Conservation (phyloP, 768 basidiomycete species). For the Brasilioporus rufonigricans region DNA sequence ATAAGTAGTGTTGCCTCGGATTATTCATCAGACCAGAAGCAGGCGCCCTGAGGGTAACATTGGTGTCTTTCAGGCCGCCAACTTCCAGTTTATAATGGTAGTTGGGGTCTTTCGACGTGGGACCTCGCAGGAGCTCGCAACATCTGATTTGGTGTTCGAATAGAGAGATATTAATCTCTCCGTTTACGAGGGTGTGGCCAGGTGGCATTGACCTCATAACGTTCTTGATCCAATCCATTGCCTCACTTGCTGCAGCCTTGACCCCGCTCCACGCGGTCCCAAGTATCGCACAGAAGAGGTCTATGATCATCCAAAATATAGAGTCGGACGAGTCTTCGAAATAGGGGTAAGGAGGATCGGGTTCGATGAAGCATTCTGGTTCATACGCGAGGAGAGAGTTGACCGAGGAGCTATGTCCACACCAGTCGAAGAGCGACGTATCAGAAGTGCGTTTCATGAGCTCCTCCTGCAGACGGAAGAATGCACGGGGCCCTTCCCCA, state of each 20-base stretch:
- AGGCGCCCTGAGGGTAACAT: constrained; percentile 6
- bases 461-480: constrained; percentile 28
- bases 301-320: constrained; percentile 11
- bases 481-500: constrained; percentile 28
- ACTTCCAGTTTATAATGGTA: constrained; percentile 14
- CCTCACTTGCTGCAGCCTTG: neutral
- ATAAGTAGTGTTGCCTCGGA: constrained; percentile 17
- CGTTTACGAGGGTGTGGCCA: constrained; percentile 23
- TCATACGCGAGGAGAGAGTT: constrained; percentile 23
- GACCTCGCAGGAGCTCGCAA: constrained; percentile 3
- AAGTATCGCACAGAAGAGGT: constrained; percentile 10
- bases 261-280: constrained; percentile 7
- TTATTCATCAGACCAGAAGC: neutral
- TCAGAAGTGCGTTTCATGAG: constrained; percentile 28
- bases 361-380: constrained; percentile 16
- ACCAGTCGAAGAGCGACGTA: constrained; percentile 26
- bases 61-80: constrained; percentile 7
- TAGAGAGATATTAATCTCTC: constrained; percentile 20
- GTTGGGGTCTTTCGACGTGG: neutral
- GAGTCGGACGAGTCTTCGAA: constrained; percentile 8
- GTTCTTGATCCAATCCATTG: neutral
- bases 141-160: constrained; percentile 19
- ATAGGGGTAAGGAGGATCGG: neutral
- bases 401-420: constrained; percentile 16
- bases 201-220: constrained; percentile 11